phyloP scores from a whole-genome alignment of 495 filamentous ascomycete genomes.

The Pyrenula massariospora region DNA sequence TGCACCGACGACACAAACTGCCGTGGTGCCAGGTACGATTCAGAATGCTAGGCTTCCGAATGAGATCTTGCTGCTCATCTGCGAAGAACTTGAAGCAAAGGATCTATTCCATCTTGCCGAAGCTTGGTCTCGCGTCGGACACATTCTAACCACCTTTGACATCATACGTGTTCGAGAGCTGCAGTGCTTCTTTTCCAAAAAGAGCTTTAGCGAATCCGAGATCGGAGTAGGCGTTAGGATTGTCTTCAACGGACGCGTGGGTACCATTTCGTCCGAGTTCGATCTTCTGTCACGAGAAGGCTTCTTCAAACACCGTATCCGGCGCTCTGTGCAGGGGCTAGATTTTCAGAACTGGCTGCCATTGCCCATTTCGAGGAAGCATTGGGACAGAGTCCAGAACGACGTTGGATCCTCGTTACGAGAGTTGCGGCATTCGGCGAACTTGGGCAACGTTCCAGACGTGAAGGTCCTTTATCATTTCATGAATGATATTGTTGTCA shows the following conservation, averaged over 20 bases:
- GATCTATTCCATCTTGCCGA: slow-evolving; percentile 23
- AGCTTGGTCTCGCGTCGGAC: slow-evolving; percentile 23
- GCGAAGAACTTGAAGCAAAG: slow-evolving; percentile 22
- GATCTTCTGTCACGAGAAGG: slow-evolving; percentile 32
- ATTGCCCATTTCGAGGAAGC: slow-evolving; percentile 30
- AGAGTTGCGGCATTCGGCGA: slow-evolving; percentile 5
- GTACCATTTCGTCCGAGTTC: slow-evolving; percentile 30
- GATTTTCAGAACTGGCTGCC: slow-evolving; percentile 33
- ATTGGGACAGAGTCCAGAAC: slow-evolving; percentile 25
- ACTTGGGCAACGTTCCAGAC: slow-evolving; percentile 3
- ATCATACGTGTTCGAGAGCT: slow-evolving; percentile 33
- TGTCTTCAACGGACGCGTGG: neutral
- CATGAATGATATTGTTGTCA: slow-evolving; percentile 39
- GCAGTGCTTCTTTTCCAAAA: slow-evolving; percentile 38
- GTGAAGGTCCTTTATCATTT: slow-evolving; percentile 32
- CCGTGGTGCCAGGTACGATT: slow-evolving; percentile 5
- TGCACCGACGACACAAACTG: neutral
- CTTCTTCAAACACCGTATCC: slow-evolving; percentile 10
- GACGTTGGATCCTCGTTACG: slow-evolving; percentile 11
- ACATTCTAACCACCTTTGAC: slow-evolving; percentile 23
- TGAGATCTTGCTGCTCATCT: slow-evolving; percentile 27
- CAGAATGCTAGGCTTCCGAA: slow-evolving; percentile 13
- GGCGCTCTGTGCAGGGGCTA: slow-evolving; percentile 25
- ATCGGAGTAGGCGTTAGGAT: slow-evolving; percentile 35
- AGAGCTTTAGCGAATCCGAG: slow-evolving; percentile 20